These are phyloP conservation scores for Beauveria medogensis DNA, from an alignment of 2,329 filamentous ascomycete species.

Conservation along the genomic window DNA sequence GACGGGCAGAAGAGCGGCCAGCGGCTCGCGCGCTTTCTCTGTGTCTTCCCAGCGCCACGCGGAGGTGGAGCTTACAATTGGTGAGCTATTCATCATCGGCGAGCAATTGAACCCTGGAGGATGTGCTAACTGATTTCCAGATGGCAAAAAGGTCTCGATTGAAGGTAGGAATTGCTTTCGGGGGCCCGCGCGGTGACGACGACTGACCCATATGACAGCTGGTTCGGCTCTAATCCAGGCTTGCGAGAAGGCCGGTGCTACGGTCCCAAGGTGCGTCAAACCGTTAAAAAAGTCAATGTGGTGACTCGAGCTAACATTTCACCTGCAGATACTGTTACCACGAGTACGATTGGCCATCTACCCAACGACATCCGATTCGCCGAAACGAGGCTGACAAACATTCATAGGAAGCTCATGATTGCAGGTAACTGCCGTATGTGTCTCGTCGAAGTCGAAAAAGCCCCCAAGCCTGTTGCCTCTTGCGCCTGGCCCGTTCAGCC, in stretches of 20 bases:
- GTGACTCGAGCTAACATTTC: constrained; percentile 17
- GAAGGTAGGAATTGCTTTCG: constrained; percentile 58
- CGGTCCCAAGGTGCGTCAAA: constrained; percentile 65
- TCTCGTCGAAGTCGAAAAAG: constrained; percentile 92
- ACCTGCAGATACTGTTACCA: constrained; percentile 86
- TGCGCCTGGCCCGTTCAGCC: constrained; percentile 98
- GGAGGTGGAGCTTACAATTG: constrained; percentile 95
- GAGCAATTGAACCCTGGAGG: background rate
- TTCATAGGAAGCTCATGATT: constrained; percentile 84
- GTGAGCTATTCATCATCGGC: constrained; percentile 37
- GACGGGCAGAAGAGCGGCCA: constrained; percentile 50
- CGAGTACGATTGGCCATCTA: constrained; percentile 56
- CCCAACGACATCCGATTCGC: constrained; percentile 15
- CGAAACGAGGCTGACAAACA: constrained; percentile 30
- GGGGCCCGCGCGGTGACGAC: constrained; percentile 13
- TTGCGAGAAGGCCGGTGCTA: constrained; percentile 93
- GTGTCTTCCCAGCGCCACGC: constrained; percentile 70
- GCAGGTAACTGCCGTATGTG: constrained; percentile 99
- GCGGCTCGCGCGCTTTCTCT: constrained; percentile 70
- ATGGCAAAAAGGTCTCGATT: constrained; percentile 97
- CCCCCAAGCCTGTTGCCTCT: constrained; percentile 94
- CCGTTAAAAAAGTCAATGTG: background rate
- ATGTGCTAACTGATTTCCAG: constrained; percentile 39
- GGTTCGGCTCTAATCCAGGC: constrained; percentile 97
- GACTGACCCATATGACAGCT: constrained; percentile 51